Conservation (phyloP, 768 basidiomycete species). For the Phanerochaete sordida region DNA sequence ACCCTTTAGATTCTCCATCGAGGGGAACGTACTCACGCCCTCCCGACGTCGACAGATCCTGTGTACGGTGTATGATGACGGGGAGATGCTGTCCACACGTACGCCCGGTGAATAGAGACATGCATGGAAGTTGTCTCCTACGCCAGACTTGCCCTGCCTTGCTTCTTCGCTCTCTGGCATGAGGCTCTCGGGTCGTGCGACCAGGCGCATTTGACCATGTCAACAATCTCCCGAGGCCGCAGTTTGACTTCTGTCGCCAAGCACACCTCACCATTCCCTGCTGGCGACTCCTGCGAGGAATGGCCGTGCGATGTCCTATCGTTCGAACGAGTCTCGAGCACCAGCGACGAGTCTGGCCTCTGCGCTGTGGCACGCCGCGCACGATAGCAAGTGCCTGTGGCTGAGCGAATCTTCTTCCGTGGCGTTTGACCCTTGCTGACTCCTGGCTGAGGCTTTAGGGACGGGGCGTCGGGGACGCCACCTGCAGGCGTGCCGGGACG, state of each 20-base stretch:
- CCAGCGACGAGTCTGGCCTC: neutral
- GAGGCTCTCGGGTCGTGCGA: neutral
- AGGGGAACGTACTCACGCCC: neutral
- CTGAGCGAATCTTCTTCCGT: neutral
- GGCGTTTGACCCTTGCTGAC: neutral
- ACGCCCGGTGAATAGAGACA: neutral
- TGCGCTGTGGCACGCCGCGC: neutral
- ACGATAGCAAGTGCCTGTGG: neutral
- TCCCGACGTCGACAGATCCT: neutral
- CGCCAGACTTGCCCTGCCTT: neutral
- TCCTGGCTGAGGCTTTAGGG: neutral
- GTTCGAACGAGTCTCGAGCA: neutral
- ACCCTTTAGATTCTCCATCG: neutral
- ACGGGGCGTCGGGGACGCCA: neutral
- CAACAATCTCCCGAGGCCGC: too few species aligned
- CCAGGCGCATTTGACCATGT: too few species aligned
- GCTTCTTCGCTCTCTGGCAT: neutral
- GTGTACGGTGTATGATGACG: neutral
- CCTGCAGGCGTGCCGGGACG: neutral
- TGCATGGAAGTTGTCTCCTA: neutral
- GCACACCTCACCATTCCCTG: neutral
- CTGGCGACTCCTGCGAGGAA: neutral
- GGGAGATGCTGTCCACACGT: neutral
- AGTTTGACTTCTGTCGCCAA: too few species aligned
- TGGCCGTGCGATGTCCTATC: neutral